These are phyloP conservation scores for Monascus ruber DNA, from an alignment of 2,329 filamentous ascomycete genomes.

Conservation along the genomic window DNA sequence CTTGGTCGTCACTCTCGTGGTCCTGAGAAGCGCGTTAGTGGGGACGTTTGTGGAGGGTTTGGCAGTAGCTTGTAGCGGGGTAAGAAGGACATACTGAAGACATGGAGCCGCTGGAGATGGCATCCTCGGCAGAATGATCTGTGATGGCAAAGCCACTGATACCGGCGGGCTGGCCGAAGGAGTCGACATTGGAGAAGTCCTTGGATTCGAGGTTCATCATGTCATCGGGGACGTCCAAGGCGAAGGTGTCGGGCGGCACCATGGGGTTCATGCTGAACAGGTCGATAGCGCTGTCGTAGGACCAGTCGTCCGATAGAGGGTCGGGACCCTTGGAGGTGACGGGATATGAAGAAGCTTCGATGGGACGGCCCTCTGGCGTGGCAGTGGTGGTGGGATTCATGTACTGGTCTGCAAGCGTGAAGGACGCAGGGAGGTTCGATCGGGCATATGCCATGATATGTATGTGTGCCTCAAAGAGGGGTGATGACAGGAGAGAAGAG, in stretches of 20 bases:
- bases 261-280: constrained; percentile 21
- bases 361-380: background rate
- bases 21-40: constrained; percentile 9
- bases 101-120: constrained; percentile 12
- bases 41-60: no score
- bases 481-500: background rate
- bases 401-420: background rate
- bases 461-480: background rate
- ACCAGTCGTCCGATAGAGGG: constrained; percentile 24
- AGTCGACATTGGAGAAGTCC: constrained; percentile 16
- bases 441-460: background rate
- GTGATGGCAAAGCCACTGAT: constrained; percentile 22
- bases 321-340: constrained; percentile 15
- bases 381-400: background rate
- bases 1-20: constrained; percentile 24
- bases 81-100: constrained; percentile 10
- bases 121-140: constrained; percentile 16
- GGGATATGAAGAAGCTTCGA: background rate
- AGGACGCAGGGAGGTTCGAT: background rate
- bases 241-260: constrained; percentile 16
- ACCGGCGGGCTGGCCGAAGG: constrained; percentile 16
- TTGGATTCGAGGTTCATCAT: constrained; percentile 18
- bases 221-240: constrained; percentile 20
- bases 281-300: constrained; percentile 23
- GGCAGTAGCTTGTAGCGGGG: no score